These are phyloP conservation scores for Malassezia caprae DNA, from an alignment of 1,284 basidiomycete genomes.

Conservation along the genomic window DNA sequence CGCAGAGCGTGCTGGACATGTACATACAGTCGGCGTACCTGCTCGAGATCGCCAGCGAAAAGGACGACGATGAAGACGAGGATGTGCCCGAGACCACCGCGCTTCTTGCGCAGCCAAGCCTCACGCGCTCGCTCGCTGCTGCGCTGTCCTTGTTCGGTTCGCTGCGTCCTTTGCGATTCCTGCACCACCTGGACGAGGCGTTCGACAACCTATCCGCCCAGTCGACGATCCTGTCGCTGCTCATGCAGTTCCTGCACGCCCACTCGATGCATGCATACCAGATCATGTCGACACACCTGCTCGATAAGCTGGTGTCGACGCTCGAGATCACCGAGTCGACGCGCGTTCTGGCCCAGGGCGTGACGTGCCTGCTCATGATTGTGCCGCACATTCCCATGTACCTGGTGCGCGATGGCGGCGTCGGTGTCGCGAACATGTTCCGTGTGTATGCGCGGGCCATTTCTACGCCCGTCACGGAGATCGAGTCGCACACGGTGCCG, in stretches of 20 bases:
- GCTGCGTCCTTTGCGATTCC: constrained; percentile 36
- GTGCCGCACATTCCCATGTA: constrained; percentile 44
- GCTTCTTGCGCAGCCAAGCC: not conserved
- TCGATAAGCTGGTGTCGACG: constrained; percentile 26
- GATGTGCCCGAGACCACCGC: constrained; percentile 8
- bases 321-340: constrained; percentile 36
- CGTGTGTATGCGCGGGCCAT: constrained; percentile 39
- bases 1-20: not conserved
- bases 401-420: constrained; percentile 35
- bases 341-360: constrained; percentile 30
- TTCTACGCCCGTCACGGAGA: constrained; percentile 26
- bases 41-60: constrained; percentile 17
- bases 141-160: constrained; percentile 24
- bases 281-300: constrained; percentile 38
- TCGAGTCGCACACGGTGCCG: constrained; percentile 23
- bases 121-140: not conserved
- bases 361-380: constrained; percentile 39
- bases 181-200: constrained; percentile 35
- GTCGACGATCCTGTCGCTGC: constrained; percentile 33
- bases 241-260: constrained; percentile 37
- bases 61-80: constrained; percentile 3
- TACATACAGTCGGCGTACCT: constrained; percentile 19
- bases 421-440: constrained; percentile 33
- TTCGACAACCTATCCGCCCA: constrained; percentile 25
- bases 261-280: constrained; percentile 39